Evolutionary conservation across 257 asterid genomes (phyloP).

Genomic region (Handroanthus guayacan): DNA sequence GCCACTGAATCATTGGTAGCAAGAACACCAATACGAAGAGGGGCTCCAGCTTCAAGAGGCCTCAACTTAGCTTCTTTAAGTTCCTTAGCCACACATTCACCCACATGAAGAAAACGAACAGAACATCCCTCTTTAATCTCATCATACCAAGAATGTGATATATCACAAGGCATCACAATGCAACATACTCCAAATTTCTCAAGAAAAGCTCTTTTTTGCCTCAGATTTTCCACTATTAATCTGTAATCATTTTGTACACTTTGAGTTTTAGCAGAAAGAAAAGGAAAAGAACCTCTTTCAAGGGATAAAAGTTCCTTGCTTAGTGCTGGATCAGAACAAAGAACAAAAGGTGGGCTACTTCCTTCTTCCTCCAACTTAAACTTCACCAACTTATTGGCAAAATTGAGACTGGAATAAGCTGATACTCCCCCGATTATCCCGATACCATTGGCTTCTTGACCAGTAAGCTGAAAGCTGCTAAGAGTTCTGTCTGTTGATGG

Average conservation of each 20-base stretch:
- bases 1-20: conserved; percentile 53
- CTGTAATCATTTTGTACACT: conserved; percentile 30
- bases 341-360: conserved; percentile 39
- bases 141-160: conserved; percentile 68
- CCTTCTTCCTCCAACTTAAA: conserved; percentile 17
- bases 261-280: conserved; percentile 33
- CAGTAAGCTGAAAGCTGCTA: background rate
- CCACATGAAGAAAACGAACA: conserved; percentile 68
- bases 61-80: conserved; percentile 66
- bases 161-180: conserved; percentile 77
- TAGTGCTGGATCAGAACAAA: conserved; percentile 69
- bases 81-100: conserved; percentile 80
- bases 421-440: conserved; percentile 48
- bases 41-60: conserved; percentile 79
- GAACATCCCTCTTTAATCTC: conserved; percentile 67
- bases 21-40: conserved; percentile 64
- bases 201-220: conserved; percentile 58
- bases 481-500: background rate
- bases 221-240: conserved; percentile 54
- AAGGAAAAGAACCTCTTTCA: conserved; percentile 42
- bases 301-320: conserved; percentile 53
- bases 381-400: conserved; percentile 32
- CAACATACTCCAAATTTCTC: conserved; percentile 73
- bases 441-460: conserved; percentile 21
- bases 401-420: conserved; percentile 32